Evolutionary conservation across 805 yeast genomes (phyloP).

Genomic region (Metahyphopichia silvanorum): DNA sequence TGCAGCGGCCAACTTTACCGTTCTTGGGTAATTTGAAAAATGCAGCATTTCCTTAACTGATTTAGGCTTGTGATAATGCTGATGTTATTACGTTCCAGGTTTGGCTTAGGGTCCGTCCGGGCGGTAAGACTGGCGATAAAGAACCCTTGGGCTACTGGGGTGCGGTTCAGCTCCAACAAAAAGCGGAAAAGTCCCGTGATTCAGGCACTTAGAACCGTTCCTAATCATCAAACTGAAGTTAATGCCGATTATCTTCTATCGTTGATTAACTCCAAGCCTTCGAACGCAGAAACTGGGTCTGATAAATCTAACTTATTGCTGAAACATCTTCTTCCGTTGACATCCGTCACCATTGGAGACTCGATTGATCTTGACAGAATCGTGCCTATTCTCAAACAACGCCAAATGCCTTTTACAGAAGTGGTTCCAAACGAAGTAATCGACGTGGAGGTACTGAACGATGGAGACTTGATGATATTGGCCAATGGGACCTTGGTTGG

Average conservation of each 20-base stretch:
- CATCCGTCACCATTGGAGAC: constrained; percentile 73
- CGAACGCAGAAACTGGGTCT: constrained; percentile 12
- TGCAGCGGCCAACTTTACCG: too few relatives aligned
- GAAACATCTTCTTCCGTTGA: constrained; percentile 45
- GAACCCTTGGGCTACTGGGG: not conserved
- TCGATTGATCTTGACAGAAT: constrained; percentile 55
- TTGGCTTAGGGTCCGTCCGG: too few relatives aligned
- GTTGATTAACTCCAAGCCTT: constrained; percentile 18
- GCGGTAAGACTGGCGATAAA: too few relatives aligned
- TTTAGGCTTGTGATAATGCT: too few relatives aligned
- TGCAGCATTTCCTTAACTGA: too few relatives aligned
- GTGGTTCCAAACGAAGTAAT: constrained; percentile 71
- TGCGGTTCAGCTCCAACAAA: not conserved
- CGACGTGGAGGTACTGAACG: constrained; percentile 41
- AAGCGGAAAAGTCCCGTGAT: constrained; percentile 19
- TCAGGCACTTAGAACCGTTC: constrained; percentile 25
- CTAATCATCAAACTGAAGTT: constrained; percentile 19
- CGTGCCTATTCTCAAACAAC: constrained; percentile 26
- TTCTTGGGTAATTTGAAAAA: too few relatives aligned
- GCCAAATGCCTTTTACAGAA: not conserved
- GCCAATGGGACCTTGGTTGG: constrained; percentile 79
- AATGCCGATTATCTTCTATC: constrained; percentile 18
- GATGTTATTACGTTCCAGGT: too few relatives aligned
- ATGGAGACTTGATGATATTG: constrained; percentile 60
- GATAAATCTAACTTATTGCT: constrained; percentile 20